Percentiles rank a stretch among this genome's conserved stretches.
Conservation (phyloP, 2,329 filamentous ascomycete genomes). For the Colletotrichum lini region DNA sequence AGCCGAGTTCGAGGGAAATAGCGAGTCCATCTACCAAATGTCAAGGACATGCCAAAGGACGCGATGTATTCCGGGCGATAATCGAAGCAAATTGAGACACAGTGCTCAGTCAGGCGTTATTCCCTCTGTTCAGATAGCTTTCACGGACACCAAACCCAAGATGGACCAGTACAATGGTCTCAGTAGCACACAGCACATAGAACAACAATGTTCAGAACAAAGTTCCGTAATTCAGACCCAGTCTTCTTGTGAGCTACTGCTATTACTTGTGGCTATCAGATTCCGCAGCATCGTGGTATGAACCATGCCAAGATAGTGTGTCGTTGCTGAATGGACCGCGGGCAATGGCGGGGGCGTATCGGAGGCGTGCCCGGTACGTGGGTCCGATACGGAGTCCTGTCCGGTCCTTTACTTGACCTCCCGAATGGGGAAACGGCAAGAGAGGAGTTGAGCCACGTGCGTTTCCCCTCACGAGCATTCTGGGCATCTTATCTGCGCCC, state of each 20-base stretch:
- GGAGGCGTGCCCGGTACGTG: slow-evolving; percentile 39
- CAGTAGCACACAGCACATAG: neutral
- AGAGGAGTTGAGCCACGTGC: slow-evolving; percentile 6
- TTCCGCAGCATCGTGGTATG: neutral
- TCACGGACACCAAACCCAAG: too few species aligned
- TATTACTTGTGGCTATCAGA: too few species aligned
- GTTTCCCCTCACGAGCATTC: slow-evolving; percentile 13
- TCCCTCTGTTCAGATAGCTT: too few species aligned
- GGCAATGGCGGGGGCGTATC: slow-evolving; percentile 28
- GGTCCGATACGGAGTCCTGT: slow-evolving; percentile 31
- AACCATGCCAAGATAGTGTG: too few species aligned
- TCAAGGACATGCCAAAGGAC: neutral
- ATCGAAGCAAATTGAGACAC: neutral
- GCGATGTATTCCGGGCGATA: too few species aligned
- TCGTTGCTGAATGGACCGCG: slow-evolving; percentile 1
- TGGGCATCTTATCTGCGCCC: slow-evolving; percentile 25
- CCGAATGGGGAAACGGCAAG: slow-evolving; percentile 1
- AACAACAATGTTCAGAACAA: neutral
- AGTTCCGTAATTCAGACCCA: neutral
- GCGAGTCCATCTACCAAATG: neutral
- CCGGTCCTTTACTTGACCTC: slow-evolving; percentile 24
- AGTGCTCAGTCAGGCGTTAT: neutral
- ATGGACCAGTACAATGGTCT: neutral
- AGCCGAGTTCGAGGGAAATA: neutral
- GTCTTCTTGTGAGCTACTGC: too few species aligned